Base-by-base conservation (phyloP, 2,329 filamentous ascomycete genomes). In the Penicillium sp. region DNA sequence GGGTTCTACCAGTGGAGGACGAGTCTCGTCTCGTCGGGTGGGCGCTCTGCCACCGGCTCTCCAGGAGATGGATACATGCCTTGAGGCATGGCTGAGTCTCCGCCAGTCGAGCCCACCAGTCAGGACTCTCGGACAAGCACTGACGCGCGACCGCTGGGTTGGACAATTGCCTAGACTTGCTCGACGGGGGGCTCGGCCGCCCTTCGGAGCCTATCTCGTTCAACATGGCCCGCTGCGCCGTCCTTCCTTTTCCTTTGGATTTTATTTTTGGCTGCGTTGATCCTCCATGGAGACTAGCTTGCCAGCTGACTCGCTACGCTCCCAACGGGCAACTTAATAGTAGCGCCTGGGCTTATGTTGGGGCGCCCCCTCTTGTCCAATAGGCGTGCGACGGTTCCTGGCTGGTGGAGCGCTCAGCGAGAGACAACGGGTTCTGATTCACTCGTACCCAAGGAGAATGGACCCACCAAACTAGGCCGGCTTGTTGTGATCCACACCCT, bases 361-460 rank as follows among this genome's bases (percentile, higher is more conserved):
- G 80, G 76, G 75, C 73, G 77, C 38, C 37, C 3, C 29, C 39
- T 4, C 73, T 74, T 55, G 76, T 76, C 53, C 51, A 55, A 55
- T 55, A 12, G 45, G 13, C 32, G 9, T 2, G 6, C 7, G 1
- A 7, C 3, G 38, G 53, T 55, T 39, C 53, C 51, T 55, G 53
- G 39, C 25, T 35, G 27, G 43, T 43, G 34, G 47, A 38, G 32
- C 40, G 34, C 39, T 13, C 7, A 24, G 42, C 13, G 7, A 3
- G 9, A 4, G 4, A 9, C 34, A 4, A 8, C 35, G 40, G 33
- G 36, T 38, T 43, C 33, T 53, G 35, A 55, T 42, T 53, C 29
- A 18, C 46, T 18, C n/a, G 27, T 24, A 6, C 6, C 12, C 12
- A n/a, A 4, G 12, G 11, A 11, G 6, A 8, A 6, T 6, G 13